phyloP scores from a whole-genome alignment of 352 stramenopile genomes.

The Halophytophthora polymorphica region DNA sequence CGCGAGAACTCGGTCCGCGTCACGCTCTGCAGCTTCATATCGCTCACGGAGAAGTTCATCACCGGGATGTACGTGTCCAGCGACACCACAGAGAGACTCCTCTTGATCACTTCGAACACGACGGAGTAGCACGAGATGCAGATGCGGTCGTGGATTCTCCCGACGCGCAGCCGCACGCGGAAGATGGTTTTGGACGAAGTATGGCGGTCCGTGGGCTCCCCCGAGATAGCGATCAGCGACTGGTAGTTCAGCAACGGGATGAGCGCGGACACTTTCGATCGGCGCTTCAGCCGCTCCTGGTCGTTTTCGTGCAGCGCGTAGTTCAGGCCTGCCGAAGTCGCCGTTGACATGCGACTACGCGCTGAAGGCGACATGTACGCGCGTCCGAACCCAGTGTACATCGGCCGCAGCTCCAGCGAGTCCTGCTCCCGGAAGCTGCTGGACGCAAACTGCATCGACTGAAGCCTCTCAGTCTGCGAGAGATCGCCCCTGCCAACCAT shows the following conservation, averaged over 20 bases:
- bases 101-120: slow-evolving; percentile 89
- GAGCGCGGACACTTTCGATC: slow-evolving; percentile 45
- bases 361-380: slow-evolving; percentile 45
- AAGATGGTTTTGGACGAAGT: slow-evolving; percentile 50
- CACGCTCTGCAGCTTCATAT: slow-evolving; percentile 76
- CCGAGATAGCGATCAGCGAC: slow-evolving; percentile 54
- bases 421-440: slow-evolving; percentile 52
- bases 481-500: slow-evolving; percentile 21
- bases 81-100: slow-evolving; percentile 82
- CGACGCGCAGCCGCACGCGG: slow-evolving; percentile 59
- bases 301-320: slow-evolving; percentile 23
- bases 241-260: slow-evolving; percentile 77
- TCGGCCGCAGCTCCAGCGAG: slow-evolving; percentile 43
- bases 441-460: slow-evolving; percentile 54
- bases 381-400: slow-evolving; percentile 66
- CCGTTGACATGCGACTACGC: slow-evolving; percentile 68
- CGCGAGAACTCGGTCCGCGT: slow-evolving; percentile 66
- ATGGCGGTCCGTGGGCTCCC: slow-evolving; percentile 38
- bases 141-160: slow-evolving; percentile 69
- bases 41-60: slow-evolving; percentile 84
- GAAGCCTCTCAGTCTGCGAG: slow-evolving; percentile 51
- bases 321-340: slow-evolving; percentile 54
- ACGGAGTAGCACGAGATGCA: slow-evolving; percentile 70
- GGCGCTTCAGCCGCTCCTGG: slow-evolving; percentile 31
- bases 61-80: slow-evolving; percentile 89